Evolutionary conservation across 2,329 filamentous ascomycete species (phyloP).

Genomic region (Chaetoscypha palmicola): DNA sequence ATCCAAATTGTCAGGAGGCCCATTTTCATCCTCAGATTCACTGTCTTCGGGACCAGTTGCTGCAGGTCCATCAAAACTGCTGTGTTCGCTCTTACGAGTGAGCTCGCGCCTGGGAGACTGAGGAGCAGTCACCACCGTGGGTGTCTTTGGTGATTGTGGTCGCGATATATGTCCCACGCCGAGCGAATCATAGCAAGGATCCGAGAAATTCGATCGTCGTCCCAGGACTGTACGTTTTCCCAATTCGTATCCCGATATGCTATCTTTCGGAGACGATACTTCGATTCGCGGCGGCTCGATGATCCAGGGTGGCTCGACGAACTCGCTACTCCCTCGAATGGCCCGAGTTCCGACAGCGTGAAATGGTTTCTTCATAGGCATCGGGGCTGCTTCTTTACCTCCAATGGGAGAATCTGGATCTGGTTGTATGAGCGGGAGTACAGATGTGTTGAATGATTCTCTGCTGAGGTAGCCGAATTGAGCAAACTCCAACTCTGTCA

Average conservation of each 20-base stretch:
- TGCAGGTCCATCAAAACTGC: conserved; percentile 1
- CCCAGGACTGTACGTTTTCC: not conserved
- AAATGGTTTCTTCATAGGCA: conserved; percentile 1
- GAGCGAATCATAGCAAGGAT: conserved; percentile 6
- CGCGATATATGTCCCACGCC: not conserved
- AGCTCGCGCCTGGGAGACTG: not conserved
- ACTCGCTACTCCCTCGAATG: not conserved
- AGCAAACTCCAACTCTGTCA: conserved; percentile 7
- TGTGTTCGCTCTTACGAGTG: not conserved
- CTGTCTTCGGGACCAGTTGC: not conserved
- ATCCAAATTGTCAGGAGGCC: not conserved
- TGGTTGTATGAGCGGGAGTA: conserved; percentile 17
- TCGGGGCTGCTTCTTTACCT: conserved; percentile 11
- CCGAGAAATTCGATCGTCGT: conserved; percentile 7
- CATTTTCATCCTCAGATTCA: not conserved
- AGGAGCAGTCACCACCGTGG: conserved; percentile 3
- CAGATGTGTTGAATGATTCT: conserved; percentile 16
- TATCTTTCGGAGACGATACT: conserved; percentile 1
- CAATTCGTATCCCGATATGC: not conserved
- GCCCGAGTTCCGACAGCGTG: not conserved
- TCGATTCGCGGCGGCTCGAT: conserved; percentile 2
- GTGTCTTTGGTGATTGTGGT: conserved; percentile 3
- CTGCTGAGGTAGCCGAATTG: conserved; percentile 5
- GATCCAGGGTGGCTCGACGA: not conserved
- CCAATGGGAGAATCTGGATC: conserved; percentile 21